These are phyloP conservation scores for Ploettnerulaceae sp. DNA, from an alignment of 2,329 filamentous ascomycete species.

Conservation along the genomic window DNA sequence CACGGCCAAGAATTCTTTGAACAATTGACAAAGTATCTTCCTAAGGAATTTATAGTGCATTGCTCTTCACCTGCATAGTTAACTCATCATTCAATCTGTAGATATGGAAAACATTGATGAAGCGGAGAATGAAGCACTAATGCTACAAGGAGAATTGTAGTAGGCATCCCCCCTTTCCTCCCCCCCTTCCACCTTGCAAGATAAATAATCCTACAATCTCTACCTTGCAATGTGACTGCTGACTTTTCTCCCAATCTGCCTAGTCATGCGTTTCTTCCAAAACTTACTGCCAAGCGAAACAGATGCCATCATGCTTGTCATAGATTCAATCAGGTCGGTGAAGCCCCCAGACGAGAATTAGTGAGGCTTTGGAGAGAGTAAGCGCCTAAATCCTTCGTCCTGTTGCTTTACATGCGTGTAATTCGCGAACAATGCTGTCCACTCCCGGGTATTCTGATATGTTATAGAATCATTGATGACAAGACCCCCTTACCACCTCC, in stretches of 20 bases:
- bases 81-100: neutral
- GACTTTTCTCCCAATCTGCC: too few species aligned
- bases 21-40: too few species aligned
- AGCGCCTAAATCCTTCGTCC: slow-evolving; percentile 29
- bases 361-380: slow-evolving; percentile 70
- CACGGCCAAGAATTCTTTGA: neutral
- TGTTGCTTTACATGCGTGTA: too few species aligned
- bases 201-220: too few species aligned
- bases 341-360: slow-evolving; percentile 54
- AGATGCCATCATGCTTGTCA: slow-evolving; percentile 57
- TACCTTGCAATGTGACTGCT: too few species aligned
- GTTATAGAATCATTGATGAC: slow-evolving; percentile 56
- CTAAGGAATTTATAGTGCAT: too few species aligned
- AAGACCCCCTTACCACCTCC: slow-evolving; percentile 57
- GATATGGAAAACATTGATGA: slow-evolving; percentile 35
- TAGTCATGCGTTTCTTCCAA: slow-evolving; percentile 61
- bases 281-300: slow-evolving; percentile 57
- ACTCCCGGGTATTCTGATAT: slow-evolving; percentile 11
- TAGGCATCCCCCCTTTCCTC: too few species aligned
- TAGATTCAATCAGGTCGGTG: slow-evolving; percentile 58
- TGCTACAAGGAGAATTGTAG: slow-evolving; percentile 67
- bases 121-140: slow-evolving; percentile 48
- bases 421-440: too few species aligned
- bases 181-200: too few species aligned
- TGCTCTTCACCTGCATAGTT: too few species aligned